Base-by-base conservation (phyloP, 164 flowering plant genomes). In the Piper longum region DNA sequence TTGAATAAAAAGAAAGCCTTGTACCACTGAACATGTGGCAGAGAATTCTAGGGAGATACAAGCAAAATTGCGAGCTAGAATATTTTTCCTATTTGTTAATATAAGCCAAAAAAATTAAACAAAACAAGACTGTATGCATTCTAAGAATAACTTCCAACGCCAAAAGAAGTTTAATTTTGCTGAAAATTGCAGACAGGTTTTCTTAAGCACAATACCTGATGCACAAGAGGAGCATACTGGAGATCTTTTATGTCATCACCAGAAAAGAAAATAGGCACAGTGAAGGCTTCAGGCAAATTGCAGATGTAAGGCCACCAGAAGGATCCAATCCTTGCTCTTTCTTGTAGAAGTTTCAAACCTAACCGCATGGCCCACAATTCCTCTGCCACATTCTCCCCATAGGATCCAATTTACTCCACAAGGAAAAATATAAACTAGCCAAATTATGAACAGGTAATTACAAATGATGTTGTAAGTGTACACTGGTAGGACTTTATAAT, bases 301-400 rank as follows among this genome's bases (percentile, higher is more conserved):
- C 97, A 81, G 80, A 93, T 87, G 79, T 93, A 93, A 54, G 96
- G 95, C 99, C 99, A 90, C 99, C 99, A 93, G 72, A 85, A 90
- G 62, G 97, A 90, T 63, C 82, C 92, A 52, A 73, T 72, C 45
- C 59, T 80, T 62, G 99, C 90, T 79, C 96, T 83, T 80, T 90
- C 99, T 71, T 73, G 84, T 48, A 93, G 87, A 76, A 93, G 96
- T 81, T 77, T 90, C 78, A 93, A 71, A 45, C 92, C 97, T 81
- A 90, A 69, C 69, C 75, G 85, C 91, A 93, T 84, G 57, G 97
- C 88, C 99, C 99, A 90, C 26, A 93, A 85, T 77, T 93, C 97
- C 83, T 85, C 99, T 93, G 96, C 76, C 91, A 89, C 84, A 91
- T 78, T 81, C 87, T 85, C 80, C 79, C 74, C 78, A 71, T 55